A percentile compares a stretch with the other conserved stretches of the same genome.
These are phyloP conservation scores for Crithidia fasciculata DNA, from an alignment of 208 protist species.

Conservation along the genomic window DNA sequence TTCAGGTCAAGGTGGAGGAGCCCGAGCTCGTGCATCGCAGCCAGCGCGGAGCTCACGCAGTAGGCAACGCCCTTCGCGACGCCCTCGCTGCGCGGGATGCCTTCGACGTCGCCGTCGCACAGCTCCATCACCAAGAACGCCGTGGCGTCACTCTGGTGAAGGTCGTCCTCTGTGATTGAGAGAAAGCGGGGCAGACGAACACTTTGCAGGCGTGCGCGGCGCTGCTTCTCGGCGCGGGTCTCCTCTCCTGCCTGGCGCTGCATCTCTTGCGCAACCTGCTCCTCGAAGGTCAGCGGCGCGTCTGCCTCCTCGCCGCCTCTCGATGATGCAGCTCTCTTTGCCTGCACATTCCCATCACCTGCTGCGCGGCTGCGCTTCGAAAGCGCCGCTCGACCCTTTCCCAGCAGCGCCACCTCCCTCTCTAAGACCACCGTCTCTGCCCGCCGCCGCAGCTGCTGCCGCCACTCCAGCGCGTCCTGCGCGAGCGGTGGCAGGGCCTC, in stretches of 20 bases:
- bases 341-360: not conserved
- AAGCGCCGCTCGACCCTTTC: constrained; percentile 4
- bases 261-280: constrained; percentile 29
- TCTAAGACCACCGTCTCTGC: constrained; percentile 44
- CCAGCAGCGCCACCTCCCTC: constrained; percentile 31
- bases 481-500: constrained; percentile 74
- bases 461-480: constrained; percentile 47
- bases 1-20: constrained; percentile 87
- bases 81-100: constrained; percentile 53
- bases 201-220: constrained; percentile 37
- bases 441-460: constrained; percentile 30
- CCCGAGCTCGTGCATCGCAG: constrained; percentile 81
- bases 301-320: not conserved
- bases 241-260: constrained; percentile 25
- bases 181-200: constrained; percentile 77
- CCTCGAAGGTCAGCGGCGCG: constrained; percentile 27
- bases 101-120: constrained; percentile 88
- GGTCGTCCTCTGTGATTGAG: constrained; percentile 77
- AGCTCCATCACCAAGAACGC: constrained; percentile 83
- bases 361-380: not conserved
- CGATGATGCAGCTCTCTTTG: not conserved
- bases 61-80: constrained; percentile 72
- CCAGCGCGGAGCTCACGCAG: constrained; percentile 81
- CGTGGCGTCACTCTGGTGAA: constrained; percentile 68
- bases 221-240: constrained; percentile 26